These are phyloP conservation scores for Xylaria sp. DNA, from an alignment of 2,329 filamentous ascomycete genomes.

Conservation along the genomic window DNA sequence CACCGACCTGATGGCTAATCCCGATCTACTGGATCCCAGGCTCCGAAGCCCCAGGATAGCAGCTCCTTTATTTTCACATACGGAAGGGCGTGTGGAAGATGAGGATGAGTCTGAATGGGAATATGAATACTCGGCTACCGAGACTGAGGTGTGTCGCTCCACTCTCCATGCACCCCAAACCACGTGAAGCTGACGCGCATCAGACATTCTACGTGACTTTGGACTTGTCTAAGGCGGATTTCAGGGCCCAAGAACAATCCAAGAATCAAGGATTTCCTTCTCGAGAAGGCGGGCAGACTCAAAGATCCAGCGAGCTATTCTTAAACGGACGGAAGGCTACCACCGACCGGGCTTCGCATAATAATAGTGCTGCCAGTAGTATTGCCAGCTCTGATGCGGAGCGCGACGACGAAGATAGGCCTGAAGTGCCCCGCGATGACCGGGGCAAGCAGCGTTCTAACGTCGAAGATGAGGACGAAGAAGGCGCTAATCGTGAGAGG, in stretches of 20 bases:
- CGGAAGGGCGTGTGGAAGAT: constrained; percentile 32
- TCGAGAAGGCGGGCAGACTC: constrained; percentile 54
- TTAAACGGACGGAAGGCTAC: constrained; percentile 30
- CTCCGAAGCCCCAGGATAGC: constrained; percentile 21
- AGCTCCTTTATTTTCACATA: constrained; percentile 5
- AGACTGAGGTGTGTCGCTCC: constrained; percentile 58
- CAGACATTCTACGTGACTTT: constrained; percentile 69
- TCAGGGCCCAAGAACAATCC: constrained; percentile 52
- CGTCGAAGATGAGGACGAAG: constrained; percentile 1
- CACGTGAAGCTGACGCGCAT: constrained; percentile 7
- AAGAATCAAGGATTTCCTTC: constrained; percentile 39
- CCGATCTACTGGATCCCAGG: constrained; percentile 25
- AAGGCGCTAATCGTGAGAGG: constrained; percentile 43
- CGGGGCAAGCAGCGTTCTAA: background rate
- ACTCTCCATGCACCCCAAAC: background rate
- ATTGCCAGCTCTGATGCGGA: constrained; percentile 27
- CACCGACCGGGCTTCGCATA: constrained; percentile 5
- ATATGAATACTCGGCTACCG: constrained; percentile 68
- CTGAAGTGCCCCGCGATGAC: constrained; percentile 25
- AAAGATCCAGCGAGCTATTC: constrained; percentile 40
- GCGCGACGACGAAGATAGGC: constrained; percentile 33
- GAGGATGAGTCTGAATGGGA: constrained; percentile 68
- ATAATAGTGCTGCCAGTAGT: constrained; percentile 25
- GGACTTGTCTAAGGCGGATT: constrained; percentile 66
- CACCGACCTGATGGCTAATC: constrained; percentile 38